Percentiles rank a stretch among this genome's conserved stretches.
Evolutionary conservation across 257 asterid species (phyloP).

Genomic region (Solanum piurae): DNA sequence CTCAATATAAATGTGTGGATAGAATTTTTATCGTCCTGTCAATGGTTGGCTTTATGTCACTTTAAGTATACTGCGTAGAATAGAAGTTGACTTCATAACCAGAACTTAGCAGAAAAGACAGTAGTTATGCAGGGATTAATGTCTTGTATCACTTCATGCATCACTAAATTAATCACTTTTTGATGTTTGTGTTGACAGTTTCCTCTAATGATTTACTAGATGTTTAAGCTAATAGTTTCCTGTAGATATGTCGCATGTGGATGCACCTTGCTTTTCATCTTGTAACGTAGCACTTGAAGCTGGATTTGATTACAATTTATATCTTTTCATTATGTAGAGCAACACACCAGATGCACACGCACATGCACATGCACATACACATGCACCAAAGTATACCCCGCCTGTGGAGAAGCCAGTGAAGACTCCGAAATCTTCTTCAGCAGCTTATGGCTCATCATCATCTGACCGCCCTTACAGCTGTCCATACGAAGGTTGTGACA

Average conservation of each 20-base stretch:
- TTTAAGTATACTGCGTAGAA: neutral
- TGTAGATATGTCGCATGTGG: neutral
- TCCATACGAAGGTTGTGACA: slow-evolving; percentile 91
- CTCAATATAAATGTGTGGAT: neutral
- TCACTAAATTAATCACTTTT: neutral
- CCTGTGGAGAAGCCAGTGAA: slow-evolving; percentile 67
- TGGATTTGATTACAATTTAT: neutral
- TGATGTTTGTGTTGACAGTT: neutral
- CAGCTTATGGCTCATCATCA: slow-evolving; percentile 48
- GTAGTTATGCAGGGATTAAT: neutral
- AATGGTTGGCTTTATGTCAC: neutral
- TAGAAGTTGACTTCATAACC: neutral
- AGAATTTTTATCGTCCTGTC: neutral
- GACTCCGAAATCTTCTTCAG: slow-evolving; percentile 48
- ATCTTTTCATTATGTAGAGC: slow-evolving; percentile 24
- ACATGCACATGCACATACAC: neutral
- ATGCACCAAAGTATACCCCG: slow-evolving; percentile 28
- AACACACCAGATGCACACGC: slow-evolving; percentile 28
- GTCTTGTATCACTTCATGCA: neutral
- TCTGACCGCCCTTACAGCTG: slow-evolving; percentile 87
- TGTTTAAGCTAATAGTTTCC: neutral
- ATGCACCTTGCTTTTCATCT: neutral
- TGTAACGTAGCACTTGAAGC: neutral
- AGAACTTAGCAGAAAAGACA: neutral
- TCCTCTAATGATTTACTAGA: neutral